Conservation (phyloP, 2,329 filamentous ascomycete genomes). For the Cryphonectria naterciae region DNA sequence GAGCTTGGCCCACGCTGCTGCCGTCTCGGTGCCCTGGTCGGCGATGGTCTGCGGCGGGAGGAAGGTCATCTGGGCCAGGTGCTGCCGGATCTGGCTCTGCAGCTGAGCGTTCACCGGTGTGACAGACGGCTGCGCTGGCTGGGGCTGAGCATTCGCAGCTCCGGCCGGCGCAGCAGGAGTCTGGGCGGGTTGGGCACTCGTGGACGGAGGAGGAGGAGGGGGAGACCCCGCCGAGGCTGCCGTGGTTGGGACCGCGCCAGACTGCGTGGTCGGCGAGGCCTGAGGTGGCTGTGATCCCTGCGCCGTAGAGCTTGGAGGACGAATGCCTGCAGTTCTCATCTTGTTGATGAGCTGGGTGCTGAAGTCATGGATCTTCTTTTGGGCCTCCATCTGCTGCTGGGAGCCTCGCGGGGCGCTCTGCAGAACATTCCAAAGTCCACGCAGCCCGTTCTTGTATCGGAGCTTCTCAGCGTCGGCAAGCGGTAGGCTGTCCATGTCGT, state of each 20-base stretch:
- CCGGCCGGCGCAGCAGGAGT: constrained; percentile 20
- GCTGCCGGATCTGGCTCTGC: constrained; percentile 47
- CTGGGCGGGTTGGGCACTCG: constrained; percentile 23
- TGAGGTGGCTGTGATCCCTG: constrained; percentile 10
- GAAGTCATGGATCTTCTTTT: constrained; percentile 64
- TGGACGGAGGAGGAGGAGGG: constrained; percentile 17
- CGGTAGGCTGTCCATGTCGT: constrained; percentile 54
- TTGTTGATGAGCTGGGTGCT: constrained; percentile 60
- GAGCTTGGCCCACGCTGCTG: constrained; percentile 52
- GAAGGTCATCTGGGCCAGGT: constrained; percentile 54
- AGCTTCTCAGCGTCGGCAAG: constrained; percentile 59
- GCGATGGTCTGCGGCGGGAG: constrained; percentile 47
- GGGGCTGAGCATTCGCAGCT: constrained; percentile 32
- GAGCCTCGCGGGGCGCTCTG: constrained; percentile 53
- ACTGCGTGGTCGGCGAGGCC: constrained; percentile 19
- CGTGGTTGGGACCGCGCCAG: constrained; percentile 18
- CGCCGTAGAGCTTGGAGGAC: constrained; percentile 2
- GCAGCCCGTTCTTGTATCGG: constrained; percentile 63
- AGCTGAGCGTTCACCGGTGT: not conserved
- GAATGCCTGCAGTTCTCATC: constrained; percentile 43
- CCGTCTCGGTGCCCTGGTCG: constrained; percentile 49
- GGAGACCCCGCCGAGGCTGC: constrained; percentile 17
- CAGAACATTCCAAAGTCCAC: constrained; percentile 57
- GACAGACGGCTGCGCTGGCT: constrained; percentile 29
- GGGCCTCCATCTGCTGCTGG: constrained; percentile 53